Evolutionary conservation across 768 basidiomycete species (phyloP), one percentile per base, ranked within the genome.

Genomic region (Russula brevipes): DNA sequence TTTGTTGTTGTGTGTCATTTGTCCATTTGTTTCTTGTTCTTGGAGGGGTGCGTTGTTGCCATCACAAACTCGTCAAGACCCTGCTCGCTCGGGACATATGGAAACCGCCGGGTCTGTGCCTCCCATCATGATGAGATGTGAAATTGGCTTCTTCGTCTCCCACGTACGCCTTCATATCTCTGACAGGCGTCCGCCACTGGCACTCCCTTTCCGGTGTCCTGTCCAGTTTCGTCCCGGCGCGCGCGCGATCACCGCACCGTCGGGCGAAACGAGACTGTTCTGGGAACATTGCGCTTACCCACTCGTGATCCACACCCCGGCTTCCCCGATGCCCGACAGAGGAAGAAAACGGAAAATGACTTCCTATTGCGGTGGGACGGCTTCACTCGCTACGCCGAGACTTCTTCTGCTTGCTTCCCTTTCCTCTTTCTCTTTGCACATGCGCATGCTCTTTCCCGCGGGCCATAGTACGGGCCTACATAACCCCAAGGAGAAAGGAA

Each of bases 201-300:
- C 16, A 50, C 17, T 45, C 17, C 24, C 4, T 35, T 44, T 17
- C 5, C 12, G 41, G 50, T 16, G 4, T 42, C 41, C 5, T 16
- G 14, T 16, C 4, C 41, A 4, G 41, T 14, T 14, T 14, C 24
- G 24, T 24, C 24, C 24, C 24, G 3, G 3, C 14, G 49, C 39
- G 55, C 45, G 44, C 38, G 33, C 6, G 36, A 17, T 36, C 46
- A 39, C 60, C 60, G 38, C 42, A 65, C 36, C n/a, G 36, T 38
- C 49, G 60, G 59, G 49, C 17, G 38, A 63, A 61, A 65, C 45
- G 19, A 19, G 60, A 41, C 60, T 38, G 14, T 63, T 65, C 64
- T 10, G 59, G 64, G 47, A 45, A 39, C 49, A 62, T 61, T 57
- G 42, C 54, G 31, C 52, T 30, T 41, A n/a, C 9, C 5, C 10